Base-by-base conservation (phyloP, 2,329 filamentous ascomycete genomes). In the Acrodontium crateriforme region DNA sequence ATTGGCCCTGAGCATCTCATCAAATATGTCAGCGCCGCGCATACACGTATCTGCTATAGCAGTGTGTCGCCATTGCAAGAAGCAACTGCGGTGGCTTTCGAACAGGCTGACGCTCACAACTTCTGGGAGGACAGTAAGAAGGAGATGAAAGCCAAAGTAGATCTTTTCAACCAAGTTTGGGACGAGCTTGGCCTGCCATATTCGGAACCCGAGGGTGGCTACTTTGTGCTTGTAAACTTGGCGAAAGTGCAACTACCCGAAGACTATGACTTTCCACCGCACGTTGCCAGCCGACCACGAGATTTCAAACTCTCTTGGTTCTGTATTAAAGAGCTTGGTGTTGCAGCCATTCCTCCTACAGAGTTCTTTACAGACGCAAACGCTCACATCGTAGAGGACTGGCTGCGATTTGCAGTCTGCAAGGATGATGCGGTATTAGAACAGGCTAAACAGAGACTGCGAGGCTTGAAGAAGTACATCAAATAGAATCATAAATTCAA, bases 231-330 rank as follows among this genome's bases (percentile, higher is more conserved):
- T 29, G 89, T 82, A 39, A 98, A 98, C 60, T 76, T 95, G 66
- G 65, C 71, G 32, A 85, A 87, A 51, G 82, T 98, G 32, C 73
- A 79, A 51, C 53, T 98, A 4, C 89, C 89, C 0, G 67, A 67
- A 4, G 74, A 75, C 50, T 98, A 95, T 54, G 70, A 77, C 0
- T 95, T 95, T 63, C 89, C 89, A 16, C 65, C 76, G 1, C 83
- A 94, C 50, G 87, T 98, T 18, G 81, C 79, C 9, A 74, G 67
- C 47, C 71, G 89, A 2, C 83, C 89, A 14, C 68, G 89, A 16
- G 89, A 98, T 54, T 98, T 95, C 60, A 82, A 92, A 64, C 69
- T 98, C 25, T 73, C 75, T 18, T 98, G 87, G 87, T 95, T 95
- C 60, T 59, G 94, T 45, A 98, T 98, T 56, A 85, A 85, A 53